These are phyloP conservation scores for Margaritispora aquatica DNA, from an alignment of 495 filamentous ascomycete species.

Conservation along the genomic window DNA sequence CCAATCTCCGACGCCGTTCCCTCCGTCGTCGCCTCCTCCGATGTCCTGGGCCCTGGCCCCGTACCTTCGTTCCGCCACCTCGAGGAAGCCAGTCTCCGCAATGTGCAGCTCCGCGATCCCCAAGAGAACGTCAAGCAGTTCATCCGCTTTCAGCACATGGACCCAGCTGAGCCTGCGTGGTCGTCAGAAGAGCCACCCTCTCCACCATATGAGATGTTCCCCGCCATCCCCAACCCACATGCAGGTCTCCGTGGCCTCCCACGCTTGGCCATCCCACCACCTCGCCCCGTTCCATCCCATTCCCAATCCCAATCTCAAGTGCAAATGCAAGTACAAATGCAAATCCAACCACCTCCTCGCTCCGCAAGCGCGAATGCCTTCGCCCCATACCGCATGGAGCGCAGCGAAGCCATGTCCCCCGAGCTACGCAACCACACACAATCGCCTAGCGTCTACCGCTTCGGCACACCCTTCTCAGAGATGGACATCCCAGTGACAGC, in stretches of 20 bases:
- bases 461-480: slow-evolving; percentile 78
- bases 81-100: slow-evolving; percentile 62
- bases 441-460: slow-evolving; percentile 55
- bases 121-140: slow-evolving; percentile 90
- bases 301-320: too few species aligned
- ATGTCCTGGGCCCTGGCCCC: slow-evolving; percentile 66
- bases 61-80: slow-evolving; percentile 57
- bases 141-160: slow-evolving; percentile 65
- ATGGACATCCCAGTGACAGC: slow-evolving; percentile 85
- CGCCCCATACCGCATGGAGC: slow-evolving; percentile 46
- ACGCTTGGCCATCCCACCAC: slow-evolving; percentile 31
- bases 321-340: too few species aligned
- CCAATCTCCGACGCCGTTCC: slow-evolving; percentile 60
- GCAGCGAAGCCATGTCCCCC: slow-evolving; percentile 36
- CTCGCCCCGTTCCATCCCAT: slow-evolving; percentile 39
- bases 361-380: slow-evolving; percentile 32
- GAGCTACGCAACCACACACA: slow-evolving; percentile 35
- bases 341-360: slow-evolving; percentile 24
- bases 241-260: slow-evolving; percentile 29
- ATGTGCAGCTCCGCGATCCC: slow-evolving; percentile 65
- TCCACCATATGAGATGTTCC: slow-evolving; percentile 47
- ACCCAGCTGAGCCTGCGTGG: slow-evolving; percentile 28
- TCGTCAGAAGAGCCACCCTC: slow-evolving; percentile 46
- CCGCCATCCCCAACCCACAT: slow-evolving; percentile 17
- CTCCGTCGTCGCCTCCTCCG: slow-evolving; percentile 85